Conservation (phyloP, 495 filamentous ascomycete species). For the Xylaria bambusicola region DNA sequence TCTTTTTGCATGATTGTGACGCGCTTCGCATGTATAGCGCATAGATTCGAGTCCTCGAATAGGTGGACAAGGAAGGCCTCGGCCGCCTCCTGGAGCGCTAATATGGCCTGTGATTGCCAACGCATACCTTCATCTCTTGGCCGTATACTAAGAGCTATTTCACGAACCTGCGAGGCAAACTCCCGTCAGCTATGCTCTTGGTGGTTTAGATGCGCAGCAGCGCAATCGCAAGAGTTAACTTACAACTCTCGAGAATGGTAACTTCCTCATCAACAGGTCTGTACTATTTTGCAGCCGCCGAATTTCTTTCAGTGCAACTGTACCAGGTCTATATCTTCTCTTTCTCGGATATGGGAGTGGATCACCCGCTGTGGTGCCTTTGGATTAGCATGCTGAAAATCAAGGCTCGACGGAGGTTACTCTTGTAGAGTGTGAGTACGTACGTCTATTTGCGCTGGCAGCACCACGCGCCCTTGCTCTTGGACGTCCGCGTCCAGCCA, state of each 20-base stretch:
- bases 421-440: slow-evolving; percentile 11
- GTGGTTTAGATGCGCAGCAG: slow-evolving; percentile 1
- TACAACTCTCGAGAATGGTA: slow-evolving; percentile 86
- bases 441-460: slow-evolving; percentile 24
- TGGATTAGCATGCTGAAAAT: background rate
- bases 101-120: slow-evolving; percentile 91
- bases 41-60: slow-evolving; percentile 94
- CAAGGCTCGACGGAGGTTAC: background rate
- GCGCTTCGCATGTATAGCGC: slow-evolving; percentile 92
- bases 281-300: slow-evolving; percentile 78
- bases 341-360: slow-evolving; percentile 63
- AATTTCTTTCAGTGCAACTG: slow-evolving; percentile 83
- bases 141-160: slow-evolving; percentile 65
- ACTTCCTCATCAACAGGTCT: slow-evolving; percentile 76
- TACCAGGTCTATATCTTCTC: slow-evolving; percentile 81
- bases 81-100: slow-evolving; percentile 85
- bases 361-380: slow-evolving; percentile 62
- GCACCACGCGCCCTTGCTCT: slow-evolving; percentile 9
- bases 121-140: slow-evolving; percentile 64
- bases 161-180: slow-evolving; percentile 62
- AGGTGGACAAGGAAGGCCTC: slow-evolving; percentile 93
- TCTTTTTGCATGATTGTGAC: slow-evolving; percentile 99
- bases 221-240: slow-evolving; percentile 24
- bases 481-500: slow-evolving; percentile 18
- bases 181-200: slow-evolving; percentile 18